phyloP scores from a whole-genome alignment of 2,329 filamentous ascomycete species.

The Venturia oleaginea region DNA sequence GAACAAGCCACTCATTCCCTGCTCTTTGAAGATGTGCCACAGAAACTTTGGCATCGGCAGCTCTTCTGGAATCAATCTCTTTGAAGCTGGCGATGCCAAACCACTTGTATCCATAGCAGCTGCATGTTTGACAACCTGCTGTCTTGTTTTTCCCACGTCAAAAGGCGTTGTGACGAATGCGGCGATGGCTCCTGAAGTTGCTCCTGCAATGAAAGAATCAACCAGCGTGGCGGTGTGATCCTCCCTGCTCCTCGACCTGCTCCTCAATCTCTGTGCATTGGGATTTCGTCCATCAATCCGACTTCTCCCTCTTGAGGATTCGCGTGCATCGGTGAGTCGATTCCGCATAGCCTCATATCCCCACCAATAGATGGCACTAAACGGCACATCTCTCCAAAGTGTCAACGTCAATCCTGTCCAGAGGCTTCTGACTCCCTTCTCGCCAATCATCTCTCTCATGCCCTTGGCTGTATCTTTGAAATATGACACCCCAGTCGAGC shows the following conservation, averaged over 20 bases:
- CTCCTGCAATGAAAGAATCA: conserved; percentile 84
- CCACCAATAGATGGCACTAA: conserved; percentile 97
- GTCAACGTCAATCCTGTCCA: conserved; percentile 89
- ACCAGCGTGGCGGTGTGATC: conserved; percentile 69
- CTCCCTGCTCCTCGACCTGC: conserved; percentile 52
- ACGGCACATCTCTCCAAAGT: conserved; percentile 93
- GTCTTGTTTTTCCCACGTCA: conserved; percentile 93
- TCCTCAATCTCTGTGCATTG: conserved; percentile 22
- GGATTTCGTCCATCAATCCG: conserved; percentile 21
- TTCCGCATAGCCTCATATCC: conserved; percentile 82
- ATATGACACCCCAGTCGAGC: conserved; percentile 43
- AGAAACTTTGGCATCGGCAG: conserved; percentile 71
- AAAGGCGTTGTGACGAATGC: conserved; percentile 90
- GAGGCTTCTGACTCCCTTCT: conserved; percentile 68
- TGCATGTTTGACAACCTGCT: conserved; percentile 69
- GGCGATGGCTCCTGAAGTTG: conserved; percentile 71
- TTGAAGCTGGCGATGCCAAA: conserved; percentile 32
- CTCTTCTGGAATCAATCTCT: conserved; percentile 54
- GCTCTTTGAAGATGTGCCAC: conserved; percentile 82
- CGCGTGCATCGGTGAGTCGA: conserved; percentile 58
- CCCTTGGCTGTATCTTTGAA: conserved; percentile 71
- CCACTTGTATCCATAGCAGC: conserved; percentile 23
- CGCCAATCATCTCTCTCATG: conserved; percentile 67
- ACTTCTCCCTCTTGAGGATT: conserved; percentile 16
- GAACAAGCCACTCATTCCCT: conserved; percentile 75